phyloP scores from a whole-genome alignment of 1,139 yeast species.

The Magnusiomyces clavatus region DNA sequence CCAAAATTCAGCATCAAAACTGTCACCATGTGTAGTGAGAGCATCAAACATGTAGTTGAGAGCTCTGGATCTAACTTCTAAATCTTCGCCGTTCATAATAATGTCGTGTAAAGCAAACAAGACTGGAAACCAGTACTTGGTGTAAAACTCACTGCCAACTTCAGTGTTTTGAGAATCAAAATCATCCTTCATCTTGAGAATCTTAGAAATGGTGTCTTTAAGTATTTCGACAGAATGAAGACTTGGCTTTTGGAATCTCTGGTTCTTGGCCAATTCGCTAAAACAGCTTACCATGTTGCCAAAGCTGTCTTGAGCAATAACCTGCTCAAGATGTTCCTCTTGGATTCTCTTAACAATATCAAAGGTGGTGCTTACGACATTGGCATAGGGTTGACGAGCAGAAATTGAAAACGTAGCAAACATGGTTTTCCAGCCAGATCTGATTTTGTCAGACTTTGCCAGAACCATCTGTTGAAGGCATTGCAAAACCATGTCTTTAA shows the following conservation, averaged over 20 bases:
- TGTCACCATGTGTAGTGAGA: slow-evolving; percentile 67
- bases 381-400: slow-evolving; percentile 41
- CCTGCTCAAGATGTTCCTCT: slow-evolving; percentile 52
- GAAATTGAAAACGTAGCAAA: slow-evolving; percentile 68
- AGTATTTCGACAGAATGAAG: slow-evolving; percentile 76
- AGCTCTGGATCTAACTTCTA: slow-evolving; percentile 90
- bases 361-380: slow-evolving; percentile 55
- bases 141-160: slow-evolving; percentile 37
- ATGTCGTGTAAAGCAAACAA: slow-evolving; percentile 77
- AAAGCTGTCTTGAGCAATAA: slow-evolving; percentile 68
- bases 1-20: slow-evolving; percentile 76
- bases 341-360: slow-evolving; percentile 57
- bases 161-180: slow-evolving; percentile 16
- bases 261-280: slow-evolving; percentile 77
- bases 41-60: slow-evolving; percentile 75
- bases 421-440: slow-evolving; percentile 93
- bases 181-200: slow-evolving; percentile 14
- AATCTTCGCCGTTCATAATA: slow-evolving; percentile 87
- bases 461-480: slow-evolving; percentile 81
- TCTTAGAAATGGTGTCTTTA: slow-evolving; percentile 38
- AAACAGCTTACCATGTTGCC: slow-evolving; percentile 67
- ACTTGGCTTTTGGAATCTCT: slow-evolving; percentile 70
- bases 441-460: slow-evolving; percentile 65
- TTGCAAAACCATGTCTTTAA: slow-evolving; percentile 84
- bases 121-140: slow-evolving; percentile 71